Evolutionary conservation across 306 rosid genomes (phyloP).

Genomic region (Macrotyloma uniflorum): DNA sequence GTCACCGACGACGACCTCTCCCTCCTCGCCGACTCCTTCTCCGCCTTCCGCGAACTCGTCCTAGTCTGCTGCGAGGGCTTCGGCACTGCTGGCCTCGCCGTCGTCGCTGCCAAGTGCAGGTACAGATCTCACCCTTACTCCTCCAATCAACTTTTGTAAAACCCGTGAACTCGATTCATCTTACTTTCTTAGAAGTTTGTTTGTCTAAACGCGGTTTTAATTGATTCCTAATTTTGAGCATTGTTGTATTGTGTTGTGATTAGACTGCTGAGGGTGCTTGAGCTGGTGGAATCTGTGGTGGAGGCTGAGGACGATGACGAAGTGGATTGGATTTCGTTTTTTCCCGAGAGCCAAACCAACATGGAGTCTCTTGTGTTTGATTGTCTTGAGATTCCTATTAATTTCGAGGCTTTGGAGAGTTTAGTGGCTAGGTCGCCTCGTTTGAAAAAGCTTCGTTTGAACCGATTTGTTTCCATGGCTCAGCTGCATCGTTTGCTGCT

Average conservation of each 20-base stretch:
- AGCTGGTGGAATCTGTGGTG: constrained; percentile 73
- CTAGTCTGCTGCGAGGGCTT: constrained; percentile 86
- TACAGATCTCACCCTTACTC: background rate
- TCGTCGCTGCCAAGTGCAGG: constrained; percentile 69
- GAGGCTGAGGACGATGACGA: constrained; percentile 68
- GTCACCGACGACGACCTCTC: constrained; percentile 68
- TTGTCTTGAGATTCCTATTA: constrained; percentile 62
- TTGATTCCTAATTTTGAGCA: constrained; percentile 1
- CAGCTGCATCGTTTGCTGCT: constrained; percentile 60
- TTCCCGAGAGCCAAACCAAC: constrained; percentile 65
- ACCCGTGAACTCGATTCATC: background rate
- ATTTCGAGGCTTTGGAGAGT: constrained; percentile 81
- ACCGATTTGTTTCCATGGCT: constrained; percentile 57
- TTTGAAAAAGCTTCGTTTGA: constrained; percentile 76
- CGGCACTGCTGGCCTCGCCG: constrained; percentile 72
- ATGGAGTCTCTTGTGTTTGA: constrained; percentile 79
- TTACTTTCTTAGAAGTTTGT: background rate
- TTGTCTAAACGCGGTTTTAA: background rate
- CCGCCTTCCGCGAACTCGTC: constrained; percentile 68
- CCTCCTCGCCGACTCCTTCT: constrained; percentile 54
- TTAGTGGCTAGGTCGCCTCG: constrained; percentile 78
- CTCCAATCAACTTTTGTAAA: background rate
- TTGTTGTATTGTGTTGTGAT: constrained; percentile 15
- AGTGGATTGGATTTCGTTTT: constrained; percentile 77
- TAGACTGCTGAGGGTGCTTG: constrained; percentile 83